A percentile compares a stretch with the other conserved stretches of the same genome.
Evolutionary conservation across 148 eudicot genomes (phyloP).

Genomic region (Camellia granthamiana): DNA sequence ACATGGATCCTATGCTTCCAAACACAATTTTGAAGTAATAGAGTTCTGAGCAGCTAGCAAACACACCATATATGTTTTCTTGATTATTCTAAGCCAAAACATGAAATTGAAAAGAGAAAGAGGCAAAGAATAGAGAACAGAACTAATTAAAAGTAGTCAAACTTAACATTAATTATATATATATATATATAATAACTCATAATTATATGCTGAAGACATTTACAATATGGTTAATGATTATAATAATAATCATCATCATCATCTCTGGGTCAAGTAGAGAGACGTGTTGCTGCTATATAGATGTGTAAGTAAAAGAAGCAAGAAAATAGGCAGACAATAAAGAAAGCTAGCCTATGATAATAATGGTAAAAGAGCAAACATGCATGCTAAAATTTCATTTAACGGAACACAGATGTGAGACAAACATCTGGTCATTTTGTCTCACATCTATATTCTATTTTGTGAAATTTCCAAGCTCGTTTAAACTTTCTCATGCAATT

Average conservation of each 20-base stretch:
- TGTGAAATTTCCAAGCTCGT: too few relatives aligned
- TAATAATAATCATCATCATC: slow-evolving; percentile 23
- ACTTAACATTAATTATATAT: not conserved
- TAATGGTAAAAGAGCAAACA: not conserved
- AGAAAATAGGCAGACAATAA: slow-evolving; percentile 17
- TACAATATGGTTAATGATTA: slow-evolving; percentile 40
- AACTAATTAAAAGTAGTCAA: not conserved
- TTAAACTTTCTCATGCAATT: too few relatives aligned
- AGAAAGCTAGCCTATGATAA: slow-evolving; percentile 9
- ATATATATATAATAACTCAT: slow-evolving; percentile 14
- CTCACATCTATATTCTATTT: not conserved
- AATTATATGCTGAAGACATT: slow-evolving; percentile 21
- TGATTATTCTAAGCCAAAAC: not conserved
- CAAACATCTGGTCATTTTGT: too few relatives aligned
- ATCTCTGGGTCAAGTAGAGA: slow-evolving; percentile 17
- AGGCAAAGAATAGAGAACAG: too few relatives aligned
- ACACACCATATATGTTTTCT: too few relatives aligned
- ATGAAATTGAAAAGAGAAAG: not conserved
- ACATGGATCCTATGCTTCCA: too few relatives aligned
- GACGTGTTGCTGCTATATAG: not conserved
- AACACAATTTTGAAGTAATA: too few relatives aligned
- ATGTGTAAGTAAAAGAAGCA: not conserved
- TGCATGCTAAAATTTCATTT: not conserved
- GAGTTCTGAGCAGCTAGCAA: too few relatives aligned
- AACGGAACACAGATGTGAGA: too few relatives aligned